Percentiles rank a stretch among this genome's conserved stretches.
These are phyloP conservation scores for Apiotrichum montevideense DNA, from an alignment of 1,284 basidiomycete species.

Conservation along the genomic window DNA sequence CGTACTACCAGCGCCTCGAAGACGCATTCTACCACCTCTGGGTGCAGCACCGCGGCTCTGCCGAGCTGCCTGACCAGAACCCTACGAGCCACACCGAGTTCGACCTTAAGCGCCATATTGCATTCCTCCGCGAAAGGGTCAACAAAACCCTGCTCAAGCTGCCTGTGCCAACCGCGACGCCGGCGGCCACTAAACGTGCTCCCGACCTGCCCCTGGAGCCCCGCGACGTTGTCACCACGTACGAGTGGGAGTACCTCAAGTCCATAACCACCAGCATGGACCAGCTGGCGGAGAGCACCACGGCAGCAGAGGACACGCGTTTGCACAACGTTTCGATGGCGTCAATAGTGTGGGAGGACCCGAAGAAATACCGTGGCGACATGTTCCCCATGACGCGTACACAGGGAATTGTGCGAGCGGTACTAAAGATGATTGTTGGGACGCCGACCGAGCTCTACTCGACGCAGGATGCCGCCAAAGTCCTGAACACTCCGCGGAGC, in stretches of 20 bases:
- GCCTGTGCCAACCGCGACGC: constrained; percentile 15
- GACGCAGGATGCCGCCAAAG: constrained; percentile 52
- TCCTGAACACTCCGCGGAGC: constrained; percentile 56
- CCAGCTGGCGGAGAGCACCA: constrained; percentile 8
- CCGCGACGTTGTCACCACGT: constrained; percentile 57
- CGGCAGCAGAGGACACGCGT: constrained; percentile 59
- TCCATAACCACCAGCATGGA: constrained; percentile 59
- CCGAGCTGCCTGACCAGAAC: constrained; percentile 64
- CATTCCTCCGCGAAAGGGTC: constrained; percentile 69
- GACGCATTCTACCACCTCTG: constrained; percentile 74
- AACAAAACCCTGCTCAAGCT: constrained; percentile 70
- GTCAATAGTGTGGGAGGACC: constrained; percentile 49
- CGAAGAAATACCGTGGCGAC: constrained; percentile 14
- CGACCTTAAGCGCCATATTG: constrained; percentile 65
- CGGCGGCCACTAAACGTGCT: constrained; percentile 7
- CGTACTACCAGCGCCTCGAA: constrained; percentile 71
- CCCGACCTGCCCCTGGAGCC: constrained; percentile 26
- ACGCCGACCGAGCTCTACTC: constrained; percentile 64
- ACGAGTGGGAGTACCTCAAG: constrained; percentile 48
- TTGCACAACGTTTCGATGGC: constrained; percentile 58
- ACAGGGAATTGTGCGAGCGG: constrained; percentile 1
- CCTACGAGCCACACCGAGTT: constrained; percentile 65
- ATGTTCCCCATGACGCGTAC: not conserved
- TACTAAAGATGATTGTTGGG: constrained; percentile 63
- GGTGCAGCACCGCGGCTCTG: constrained; percentile 61